Conservation (phyloP, 2,329 filamentous ascomycete species). For the Alternaria ethzedia region DNA sequence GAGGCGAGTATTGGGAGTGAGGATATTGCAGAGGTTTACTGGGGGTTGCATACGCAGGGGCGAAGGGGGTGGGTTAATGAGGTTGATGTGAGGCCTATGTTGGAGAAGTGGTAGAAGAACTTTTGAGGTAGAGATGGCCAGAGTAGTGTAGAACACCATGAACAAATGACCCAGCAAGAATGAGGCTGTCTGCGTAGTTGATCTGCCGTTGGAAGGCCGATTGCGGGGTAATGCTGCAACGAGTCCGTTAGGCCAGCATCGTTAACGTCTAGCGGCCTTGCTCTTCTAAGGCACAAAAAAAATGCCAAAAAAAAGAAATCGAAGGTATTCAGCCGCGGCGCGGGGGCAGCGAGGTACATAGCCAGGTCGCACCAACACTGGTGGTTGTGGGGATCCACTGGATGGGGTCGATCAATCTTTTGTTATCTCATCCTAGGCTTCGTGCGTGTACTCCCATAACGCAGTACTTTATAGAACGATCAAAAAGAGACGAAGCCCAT, state of each 20-base stretch:
- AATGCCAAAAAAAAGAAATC: not conserved
- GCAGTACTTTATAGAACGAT: not conserved
- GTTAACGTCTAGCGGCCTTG: not conserved
- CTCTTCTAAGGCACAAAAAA: not conserved
- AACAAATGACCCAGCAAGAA: not conserved
- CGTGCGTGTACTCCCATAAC: not conserved
- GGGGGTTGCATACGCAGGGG: not conserved
- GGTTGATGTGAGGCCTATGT: not conserved
- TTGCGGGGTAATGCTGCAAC: not conserved
- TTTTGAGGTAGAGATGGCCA: not conserved
- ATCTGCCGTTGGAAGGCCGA: not conserved
- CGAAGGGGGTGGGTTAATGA: not conserved
- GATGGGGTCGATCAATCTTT: no score
- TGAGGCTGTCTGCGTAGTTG: not conserved
- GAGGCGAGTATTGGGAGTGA: not conserved
- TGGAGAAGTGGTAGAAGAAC: not conserved
- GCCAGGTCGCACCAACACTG: not conserved
- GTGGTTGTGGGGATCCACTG: not conserved
- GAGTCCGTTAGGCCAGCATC: not conserved
- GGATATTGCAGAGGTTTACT: not conserved
- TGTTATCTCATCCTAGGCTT: not conserved
- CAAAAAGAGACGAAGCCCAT: constrained; percentile 20
- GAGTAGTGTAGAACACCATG: not conserved
- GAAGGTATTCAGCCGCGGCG: not conserved
- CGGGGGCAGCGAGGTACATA: not conserved